Conservation (phyloP, 2,329 filamentous ascomycete species). For the Phyllosticta paracitricarpa region DNA sequence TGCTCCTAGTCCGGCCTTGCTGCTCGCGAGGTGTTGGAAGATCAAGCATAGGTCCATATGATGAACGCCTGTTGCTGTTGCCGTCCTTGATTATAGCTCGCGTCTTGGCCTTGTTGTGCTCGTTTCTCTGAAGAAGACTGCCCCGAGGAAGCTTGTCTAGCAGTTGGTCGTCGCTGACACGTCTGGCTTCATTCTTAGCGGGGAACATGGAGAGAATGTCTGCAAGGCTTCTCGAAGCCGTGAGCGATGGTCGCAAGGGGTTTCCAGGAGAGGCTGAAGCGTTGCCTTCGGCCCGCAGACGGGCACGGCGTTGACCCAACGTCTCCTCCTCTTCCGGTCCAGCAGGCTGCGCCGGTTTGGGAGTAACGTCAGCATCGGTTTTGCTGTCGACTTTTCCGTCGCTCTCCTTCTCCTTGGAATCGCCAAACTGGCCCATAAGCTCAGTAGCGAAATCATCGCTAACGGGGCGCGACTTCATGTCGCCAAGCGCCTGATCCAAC, state of each 20-base stretch:
- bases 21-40: background rate
- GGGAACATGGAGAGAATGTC: constrained; percentile 52
- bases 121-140: constrained; percentile 31
- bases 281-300: constrained; percentile 56
- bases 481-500: constrained; percentile 33
- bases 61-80: background rate
- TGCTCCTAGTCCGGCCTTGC: background rate
- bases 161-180: constrained; percentile 26
- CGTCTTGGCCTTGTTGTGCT: constrained; percentile 24
- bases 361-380: background rate
- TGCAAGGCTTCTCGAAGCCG: constrained; percentile 46
- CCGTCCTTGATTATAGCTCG: background rate
- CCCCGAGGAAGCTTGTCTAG: constrained; percentile 26
- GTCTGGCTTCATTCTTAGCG: constrained; percentile 24
- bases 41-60: background rate
- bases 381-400: constrained; percentile 13
- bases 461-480: constrained; percentile 41
- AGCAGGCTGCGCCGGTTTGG: background rate
- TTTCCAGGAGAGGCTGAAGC: constrained; percentile 6
- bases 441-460: constrained; percentile 59
- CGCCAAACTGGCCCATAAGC: constrained; percentile 44
- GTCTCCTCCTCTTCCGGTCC: constrained; percentile 56
- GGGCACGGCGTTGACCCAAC: constrained; percentile 63
- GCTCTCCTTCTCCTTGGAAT: constrained; percentile 19
- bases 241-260: constrained; percentile 25